Percentiles rank a stretch among this genome's conserved stretches.
Evolutionary conservation across 148 eudicot genomes (phyloP).

Genomic region (Polygonum aviculare): DNA sequence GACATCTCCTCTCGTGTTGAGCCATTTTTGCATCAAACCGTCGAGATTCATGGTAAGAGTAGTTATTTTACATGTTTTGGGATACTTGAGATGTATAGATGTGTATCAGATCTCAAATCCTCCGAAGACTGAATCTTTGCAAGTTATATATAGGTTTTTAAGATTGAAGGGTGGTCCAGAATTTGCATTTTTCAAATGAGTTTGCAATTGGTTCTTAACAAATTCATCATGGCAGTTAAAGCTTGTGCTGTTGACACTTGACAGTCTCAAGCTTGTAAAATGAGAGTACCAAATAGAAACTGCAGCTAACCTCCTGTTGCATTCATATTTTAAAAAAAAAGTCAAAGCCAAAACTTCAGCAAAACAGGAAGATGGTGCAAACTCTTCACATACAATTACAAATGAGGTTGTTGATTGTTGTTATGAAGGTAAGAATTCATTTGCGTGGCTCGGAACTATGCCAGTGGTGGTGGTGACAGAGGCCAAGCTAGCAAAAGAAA

Average conservation of each 20-base stretch:
- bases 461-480: background rate
- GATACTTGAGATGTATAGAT: background rate
- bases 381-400: background rate
- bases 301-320: background rate
- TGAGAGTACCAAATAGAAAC: background rate
- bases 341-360: background rate
- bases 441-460: background rate
- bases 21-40: constrained; percentile 18
- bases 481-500: background rate
- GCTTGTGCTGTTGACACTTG: background rate
- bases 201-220: background rate
- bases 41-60: constrained; percentile 19
- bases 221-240: background rate
- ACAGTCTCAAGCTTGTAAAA: background rate
- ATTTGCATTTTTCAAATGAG: background rate
- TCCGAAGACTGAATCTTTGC: background rate
- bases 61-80: too few relatives aligned
- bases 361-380: background rate
- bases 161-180: too few relatives aligned
- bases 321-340: background rate
- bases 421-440: background rate
- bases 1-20: constrained; percentile 12
- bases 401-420: background rate
- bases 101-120: background rate
- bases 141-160: background rate